phyloP scores from a whole-genome alignment of 305 asterid genomes.

The Fraxinus sp. region DNA sequence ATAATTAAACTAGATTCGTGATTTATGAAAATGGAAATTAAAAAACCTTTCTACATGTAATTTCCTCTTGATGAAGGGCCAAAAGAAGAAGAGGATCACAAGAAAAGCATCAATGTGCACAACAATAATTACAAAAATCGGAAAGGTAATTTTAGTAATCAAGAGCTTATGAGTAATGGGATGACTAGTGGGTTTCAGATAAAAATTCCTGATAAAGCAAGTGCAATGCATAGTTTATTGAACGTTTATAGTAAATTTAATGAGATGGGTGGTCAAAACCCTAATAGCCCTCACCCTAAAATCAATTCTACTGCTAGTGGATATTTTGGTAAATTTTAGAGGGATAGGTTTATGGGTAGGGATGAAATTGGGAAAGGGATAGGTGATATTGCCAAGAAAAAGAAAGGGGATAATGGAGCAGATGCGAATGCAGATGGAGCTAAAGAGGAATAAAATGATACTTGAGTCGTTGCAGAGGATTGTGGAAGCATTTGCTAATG shows the following conservation, averaged over 20 bases:
- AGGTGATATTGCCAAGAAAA: constrained; percentile 28
- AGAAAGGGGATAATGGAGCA: too few species aligned
- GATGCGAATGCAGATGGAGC: constrained; percentile 44
- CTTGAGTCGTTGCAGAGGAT: constrained; percentile 43
- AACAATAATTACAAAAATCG: constrained; percentile 16
- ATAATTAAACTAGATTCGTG: too few species aligned
- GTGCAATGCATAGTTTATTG: constrained; percentile 2
- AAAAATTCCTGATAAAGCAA: constrained; percentile 57
- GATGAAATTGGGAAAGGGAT: constrained; percentile 41
- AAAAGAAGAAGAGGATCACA: neutral
- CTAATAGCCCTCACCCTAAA: constrained; percentile 40
- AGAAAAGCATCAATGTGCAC: constrained; percentile 22
- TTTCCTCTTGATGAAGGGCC: too few species aligned
- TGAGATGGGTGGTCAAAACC: constrained; percentile 22
- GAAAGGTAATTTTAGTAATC: constrained; percentile 25
- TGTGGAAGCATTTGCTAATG: constrained; percentile 68
- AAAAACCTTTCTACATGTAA: too few species aligned
- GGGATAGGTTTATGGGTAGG: constrained; percentile 39
- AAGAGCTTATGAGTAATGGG: constrained; percentile 42
- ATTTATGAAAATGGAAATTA: too few species aligned
- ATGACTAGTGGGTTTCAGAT: constrained; percentile 56
- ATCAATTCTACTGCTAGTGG: constrained; percentile 26
- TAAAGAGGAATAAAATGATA: constrained; percentile 85
- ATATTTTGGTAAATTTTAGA: constrained; percentile 33
- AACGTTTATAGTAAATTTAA: too few species aligned